A percentile compares a stretch with the other conserved stretches of the same genome.
Evolutionary conservation across 371 early-diverging fungal genomes (phyloP).

Genomic region (Funneliformis caledonium): DNA sequence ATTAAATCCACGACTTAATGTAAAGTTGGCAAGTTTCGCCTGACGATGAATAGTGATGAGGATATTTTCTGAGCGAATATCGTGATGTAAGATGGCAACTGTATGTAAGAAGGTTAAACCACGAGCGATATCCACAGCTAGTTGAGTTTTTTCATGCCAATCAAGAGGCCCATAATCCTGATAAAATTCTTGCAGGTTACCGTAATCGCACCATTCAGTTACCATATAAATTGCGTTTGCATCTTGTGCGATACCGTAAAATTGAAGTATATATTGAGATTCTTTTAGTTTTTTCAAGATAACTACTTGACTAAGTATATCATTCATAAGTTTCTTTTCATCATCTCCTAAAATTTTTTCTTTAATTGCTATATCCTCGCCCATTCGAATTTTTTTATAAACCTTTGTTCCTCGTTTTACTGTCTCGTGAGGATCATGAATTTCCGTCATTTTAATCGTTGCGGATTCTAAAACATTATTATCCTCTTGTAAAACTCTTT

Average conservation of each 20-base stretch:
- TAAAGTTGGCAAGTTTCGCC: conserved; percentile 35
- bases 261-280: conserved; percentile 9
- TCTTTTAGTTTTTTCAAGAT: conserved; percentile 34
- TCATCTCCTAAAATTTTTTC: conserved; percentile 8
- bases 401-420: conserved; percentile 29
- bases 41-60: conserved; percentile 7
- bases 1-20: conserved; percentile 8
- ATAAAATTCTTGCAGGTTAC: conserved; percentile 34
- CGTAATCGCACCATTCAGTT: conserved; percentile 25
- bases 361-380: conserved; percentile 25
- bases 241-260: conserved; percentile 22
- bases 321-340: conserved; percentile 7
- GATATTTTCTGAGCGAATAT: conserved; percentile 8
- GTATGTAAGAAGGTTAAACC: conserved; percentile 24
- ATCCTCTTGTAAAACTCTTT: conserved; percentile 14
- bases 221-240: conserved; percentile 11
- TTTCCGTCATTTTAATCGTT: background rate
- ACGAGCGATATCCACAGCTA: conserved; percentile 22
- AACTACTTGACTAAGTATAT: conserved; percentile 14
- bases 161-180: conserved; percentile 3
- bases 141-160: background rate
- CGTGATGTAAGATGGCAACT: background rate
- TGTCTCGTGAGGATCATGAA: conserved; percentile 3
- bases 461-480: conserved; percentile 6
- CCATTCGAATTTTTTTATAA: conserved; percentile 9